Conservation (phyloP, 2,329 filamentous ascomycete species). For the Exophiala xenobiotica region DNA sequence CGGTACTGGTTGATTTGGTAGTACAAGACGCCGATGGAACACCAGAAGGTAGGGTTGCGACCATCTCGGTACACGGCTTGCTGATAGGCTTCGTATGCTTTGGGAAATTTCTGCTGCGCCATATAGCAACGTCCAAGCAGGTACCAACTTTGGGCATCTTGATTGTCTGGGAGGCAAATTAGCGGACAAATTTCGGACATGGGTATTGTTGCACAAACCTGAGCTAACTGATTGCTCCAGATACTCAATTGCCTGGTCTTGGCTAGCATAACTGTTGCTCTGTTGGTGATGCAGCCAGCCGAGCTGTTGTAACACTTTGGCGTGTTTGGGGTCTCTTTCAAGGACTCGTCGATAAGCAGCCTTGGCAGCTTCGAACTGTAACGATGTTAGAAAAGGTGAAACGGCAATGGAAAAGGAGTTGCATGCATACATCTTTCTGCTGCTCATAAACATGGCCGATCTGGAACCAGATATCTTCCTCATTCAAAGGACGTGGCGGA, state of each 20-base stretch:
- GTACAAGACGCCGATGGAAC: constrained; percentile 96
- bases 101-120: constrained; percentile 98
- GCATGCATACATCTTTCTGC: constrained; percentile 85
- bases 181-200: constrained; percentile 2
- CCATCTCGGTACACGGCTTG: constrained; percentile 98
- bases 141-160: constrained; percentile 97
- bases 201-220: constrained; percentile 57
- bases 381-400: constrained; percentile 34
- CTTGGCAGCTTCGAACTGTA: constrained; percentile 88
- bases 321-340: constrained; percentile 91
- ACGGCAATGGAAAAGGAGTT: not conserved
- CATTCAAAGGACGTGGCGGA: constrained; percentile 85
- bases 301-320: constrained; percentile 95
- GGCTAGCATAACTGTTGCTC: constrained; percentile 83
- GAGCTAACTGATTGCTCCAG: constrained; percentile 93
- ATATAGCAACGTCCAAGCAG: constrained; percentile 96
- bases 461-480: constrained; percentile 99
- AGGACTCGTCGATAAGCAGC: constrained; percentile 88
- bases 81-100: constrained; percentile 97
- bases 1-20: constrained; percentile 99
- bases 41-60: constrained; percentile 98
- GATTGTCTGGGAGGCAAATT: constrained; percentile 65
- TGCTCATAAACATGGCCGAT: constrained; percentile 99
- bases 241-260: constrained; percentile 95
- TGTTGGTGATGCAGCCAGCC: constrained; percentile 98